phyloP scores from a whole-genome alignment of 768 basidiomycete genomes.

The Dioszegia hungarica region DNA sequence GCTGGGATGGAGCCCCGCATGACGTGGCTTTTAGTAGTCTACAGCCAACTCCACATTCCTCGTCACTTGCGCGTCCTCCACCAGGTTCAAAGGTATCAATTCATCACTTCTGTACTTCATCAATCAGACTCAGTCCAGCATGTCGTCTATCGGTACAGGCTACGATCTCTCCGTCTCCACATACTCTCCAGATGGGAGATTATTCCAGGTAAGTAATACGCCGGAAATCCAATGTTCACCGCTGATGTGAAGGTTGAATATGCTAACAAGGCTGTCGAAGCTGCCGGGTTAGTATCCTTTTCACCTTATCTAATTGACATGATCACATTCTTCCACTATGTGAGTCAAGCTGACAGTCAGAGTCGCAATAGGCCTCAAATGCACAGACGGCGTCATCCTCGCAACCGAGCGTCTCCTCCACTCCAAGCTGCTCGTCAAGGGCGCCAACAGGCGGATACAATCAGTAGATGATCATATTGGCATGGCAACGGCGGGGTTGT shows the following conservation, averaged over 20 bases:
- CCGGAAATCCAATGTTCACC: no score
- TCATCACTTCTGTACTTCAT: not conserved
- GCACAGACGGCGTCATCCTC: conserved; percentile 88
- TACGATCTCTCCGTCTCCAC: conserved; percentile 64
- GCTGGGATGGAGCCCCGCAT: no score
- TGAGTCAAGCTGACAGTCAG: conserved; percentile 54
- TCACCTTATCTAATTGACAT: not conserved
- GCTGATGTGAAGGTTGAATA: conserved; percentile 73
- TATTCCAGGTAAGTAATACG: conserved; percentile 72
- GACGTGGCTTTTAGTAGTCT: no score
- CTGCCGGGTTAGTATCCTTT: conserved; percentile 70
- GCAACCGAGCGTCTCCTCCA: conserved; percentile 98
- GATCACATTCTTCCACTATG: not conserved
- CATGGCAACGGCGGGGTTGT: conserved; percentile 83
- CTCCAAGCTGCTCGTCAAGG: conserved; percentile 90
- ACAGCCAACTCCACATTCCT: no score
- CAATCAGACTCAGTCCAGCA: no score
- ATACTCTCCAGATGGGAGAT: conserved; percentile 80
- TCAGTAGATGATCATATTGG: conserved; percentile 91
- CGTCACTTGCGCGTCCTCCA: not conserved
- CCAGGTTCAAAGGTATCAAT: not conserved
- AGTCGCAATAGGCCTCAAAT: conserved; percentile 91
- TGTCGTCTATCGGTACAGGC: conserved; percentile 99
- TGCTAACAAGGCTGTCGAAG: conserved; percentile 96
- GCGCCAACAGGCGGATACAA: conserved; percentile 86